Base-by-base conservation (phyloP, 169 alveolate genomes). In the Plasmodium gonderi region DNA sequence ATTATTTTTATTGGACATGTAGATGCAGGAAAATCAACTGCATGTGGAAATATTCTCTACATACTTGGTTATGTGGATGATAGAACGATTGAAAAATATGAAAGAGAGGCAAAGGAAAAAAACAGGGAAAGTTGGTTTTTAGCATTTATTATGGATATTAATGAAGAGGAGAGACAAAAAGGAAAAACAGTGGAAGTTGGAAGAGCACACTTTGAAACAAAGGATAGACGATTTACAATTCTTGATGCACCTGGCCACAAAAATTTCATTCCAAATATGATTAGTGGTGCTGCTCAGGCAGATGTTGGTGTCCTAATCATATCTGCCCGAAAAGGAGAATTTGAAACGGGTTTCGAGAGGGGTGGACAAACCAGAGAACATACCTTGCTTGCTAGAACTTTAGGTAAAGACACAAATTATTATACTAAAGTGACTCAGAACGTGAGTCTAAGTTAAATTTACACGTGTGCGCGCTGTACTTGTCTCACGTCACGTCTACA, bases 191-290 rank as follows among this genome's bases (percentile, higher is more conserved):
- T 99, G 54, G 99, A 99, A 93, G 99, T 99, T 26, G 99, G 99
- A 38, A 97, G 99, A 93, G 99, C 99, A 0, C 96, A 96, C 79
- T 98, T 99, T 90, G 98, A 97, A 80, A 97, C 99, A 1, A 91
- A 93, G 14, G 96, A 96, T 91, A 96, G 98, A 68, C 97, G 99
- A 49, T 99, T 98, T 95, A 99, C 99, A 9, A 98, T 99, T 74
- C 96, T 99, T 80, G 99, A 99, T 95, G 99, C 99, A 8, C 99
- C 99, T 0, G 99, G 99, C 8, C 99, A 99, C 97, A 97, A 98
- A 94, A 98, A 98, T 87, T 99, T 98, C 87, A 99, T 99, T 40
- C 99, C 99, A 2, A 99, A 99, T 95, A 99, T 99, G 99, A 99
- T 99, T 74, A 97, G 98, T 79, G 99, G 99, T 33, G 99, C 99